These are phyloP conservation scores for Phytopythium ostracodes DNA, from an alignment of 352 stramenopile species.

Conservation along the genomic window DNA sequence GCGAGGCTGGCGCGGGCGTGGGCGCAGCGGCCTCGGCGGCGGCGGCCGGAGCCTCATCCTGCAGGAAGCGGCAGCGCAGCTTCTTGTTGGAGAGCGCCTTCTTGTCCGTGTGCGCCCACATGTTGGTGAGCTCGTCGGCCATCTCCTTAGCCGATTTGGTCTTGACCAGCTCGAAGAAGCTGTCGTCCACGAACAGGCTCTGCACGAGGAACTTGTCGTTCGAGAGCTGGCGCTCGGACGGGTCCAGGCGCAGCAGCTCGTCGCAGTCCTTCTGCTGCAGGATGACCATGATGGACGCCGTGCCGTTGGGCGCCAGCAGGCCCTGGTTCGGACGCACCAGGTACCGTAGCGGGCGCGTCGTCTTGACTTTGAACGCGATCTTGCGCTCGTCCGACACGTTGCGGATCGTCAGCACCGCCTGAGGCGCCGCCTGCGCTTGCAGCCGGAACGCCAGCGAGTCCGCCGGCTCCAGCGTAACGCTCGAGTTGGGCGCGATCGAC, in stretches of 20 bases:
- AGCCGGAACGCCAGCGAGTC: slow-evolving; percentile 80
- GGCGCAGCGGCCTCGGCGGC: slow-evolving; percentile 6
- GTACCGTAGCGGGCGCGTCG: slow-evolving; percentile 83
- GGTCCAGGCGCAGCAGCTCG: slow-evolving; percentile 73
- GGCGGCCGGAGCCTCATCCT: slow-evolving; percentile 42
- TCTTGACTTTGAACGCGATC: slow-evolving; percentile 90
- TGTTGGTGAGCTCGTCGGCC: slow-evolving; percentile 83
- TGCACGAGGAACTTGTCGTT: slow-evolving; percentile 91
- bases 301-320: slow-evolving; percentile 71
- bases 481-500: slow-evolving; percentile 63
- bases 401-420: slow-evolving; percentile 79
- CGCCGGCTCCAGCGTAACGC: slow-evolving; percentile 74
- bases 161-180: slow-evolving; percentile 84
- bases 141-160: slow-evolving; percentile 86
- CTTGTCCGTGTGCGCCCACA: slow-evolving; percentile 83
- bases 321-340: slow-evolving; percentile 88
- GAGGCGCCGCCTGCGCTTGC: slow-evolving; percentile 52
- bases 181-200: slow-evolving; percentile 80
- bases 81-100: slow-evolving; percentile 85
- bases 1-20: slow-evolving; percentile 3
- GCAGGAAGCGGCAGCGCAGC: slow-evolving; percentile 79
- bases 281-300: slow-evolving; percentile 82
- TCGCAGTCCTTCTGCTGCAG: slow-evolving; percentile 89
- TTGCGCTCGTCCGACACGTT: slow-evolving; percentile 79
- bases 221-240: slow-evolving; percentile 70